Percentiles rank a stretch among this genome's conserved stretches.
Conservation (phyloP, 768 basidiomycete genomes). For the Kwoniella europaea region DNA sequence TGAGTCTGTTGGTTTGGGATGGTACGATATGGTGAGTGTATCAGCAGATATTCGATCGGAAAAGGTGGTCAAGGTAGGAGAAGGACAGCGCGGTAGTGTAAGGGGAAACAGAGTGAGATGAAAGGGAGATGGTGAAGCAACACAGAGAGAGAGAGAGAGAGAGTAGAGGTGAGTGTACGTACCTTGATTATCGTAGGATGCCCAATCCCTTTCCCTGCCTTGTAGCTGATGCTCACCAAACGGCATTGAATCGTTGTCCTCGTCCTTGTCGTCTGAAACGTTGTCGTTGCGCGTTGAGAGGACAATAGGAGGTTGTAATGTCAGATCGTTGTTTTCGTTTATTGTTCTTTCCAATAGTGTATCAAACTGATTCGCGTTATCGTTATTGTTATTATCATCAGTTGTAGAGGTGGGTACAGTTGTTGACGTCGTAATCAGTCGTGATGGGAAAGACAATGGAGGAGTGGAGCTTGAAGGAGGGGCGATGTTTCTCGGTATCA, state of each 20-base stretch:
- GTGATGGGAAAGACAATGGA: constrained; percentile 15
- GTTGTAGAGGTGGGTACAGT: constrained; percentile 1
- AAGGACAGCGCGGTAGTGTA: background rate
- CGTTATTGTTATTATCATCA: constrained; percentile 1
- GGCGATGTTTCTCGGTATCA: background rate
- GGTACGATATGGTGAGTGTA: background rate
- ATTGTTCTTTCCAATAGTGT: constrained; percentile 11
- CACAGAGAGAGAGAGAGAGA: constrained; percentile 1
- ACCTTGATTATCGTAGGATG: constrained; percentile 26
- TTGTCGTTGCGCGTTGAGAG: background rate
- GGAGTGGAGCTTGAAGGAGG: constrained; percentile 20
- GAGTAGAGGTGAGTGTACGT: background rate
- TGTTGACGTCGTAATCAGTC: constrained; percentile 11
- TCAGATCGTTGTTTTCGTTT: constrained; percentile 7
- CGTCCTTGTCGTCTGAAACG: background rate
- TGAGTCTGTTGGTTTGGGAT: background rate
- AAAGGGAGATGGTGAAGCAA: constrained; percentile 4
- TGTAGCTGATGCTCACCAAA: background rate
- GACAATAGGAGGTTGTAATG: constrained; percentile 21
- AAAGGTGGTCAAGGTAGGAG: background rate
- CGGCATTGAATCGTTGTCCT: constrained; percentile 17
- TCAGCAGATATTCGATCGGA: background rate
- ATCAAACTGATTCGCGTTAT: constrained; percentile 10
- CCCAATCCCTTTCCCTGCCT: constrained; percentile 24
- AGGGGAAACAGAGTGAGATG: constrained; percentile 10